Conservation (phyloP, 2,329 filamentous ascomycete genomes). For the Phyllosticta citribraziliensis region DNA sequence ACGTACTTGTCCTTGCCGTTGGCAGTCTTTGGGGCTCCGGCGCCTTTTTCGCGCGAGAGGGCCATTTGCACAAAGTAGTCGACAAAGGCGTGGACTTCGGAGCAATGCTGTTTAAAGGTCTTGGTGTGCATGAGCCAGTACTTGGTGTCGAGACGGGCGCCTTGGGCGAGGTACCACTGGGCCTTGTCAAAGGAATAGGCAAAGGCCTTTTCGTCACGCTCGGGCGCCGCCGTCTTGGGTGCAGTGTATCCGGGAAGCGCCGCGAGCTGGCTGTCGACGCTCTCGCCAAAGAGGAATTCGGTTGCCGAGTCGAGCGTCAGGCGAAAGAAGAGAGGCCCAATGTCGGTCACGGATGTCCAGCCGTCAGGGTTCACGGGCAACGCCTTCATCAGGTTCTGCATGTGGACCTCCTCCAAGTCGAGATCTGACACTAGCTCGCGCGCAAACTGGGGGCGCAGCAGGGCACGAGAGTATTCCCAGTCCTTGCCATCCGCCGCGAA, state of each 20-base stretch:
- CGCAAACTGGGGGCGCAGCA: conserved; percentile 46
- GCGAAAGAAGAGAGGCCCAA: conserved; percentile 37
- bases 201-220: conserved; percentile 26
- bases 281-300: conserved; percentile 40
- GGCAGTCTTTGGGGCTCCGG: conserved; percentile 10
- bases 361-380: conserved; percentile 42
- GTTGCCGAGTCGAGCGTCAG: conserved; percentile 41
- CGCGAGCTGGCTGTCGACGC: conserved; percentile 26
- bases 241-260: conserved; percentile 16
- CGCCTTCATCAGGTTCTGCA: conserved; percentile 47
- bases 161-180: conserved; percentile 27
- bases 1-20: conserved; percentile 31
- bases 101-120: conserved; percentile 6
- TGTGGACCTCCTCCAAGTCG: conserved; percentile 50
- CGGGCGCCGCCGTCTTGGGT: background rate
- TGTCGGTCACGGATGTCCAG: conserved; percentile 26
- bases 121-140: conserved; percentile 16
- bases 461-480: conserved; percentile 32
- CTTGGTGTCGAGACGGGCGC: conserved; percentile 28
- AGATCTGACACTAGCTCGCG: conserved; percentile 44
- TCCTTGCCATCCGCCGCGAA: conserved; percentile 38
- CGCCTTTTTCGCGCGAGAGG: conserved; percentile 22
- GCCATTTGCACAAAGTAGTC: conserved; percentile 38
- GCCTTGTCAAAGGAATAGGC: conserved; percentile 34
- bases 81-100: conserved; percentile 29